A percentile compares a stretch with the other conserved stretches of the same genome.
Evolutionary conservation across 2,329 filamentous ascomycete genomes (phyloP).

Genomic region (Colletotrichum karsti): DNA sequence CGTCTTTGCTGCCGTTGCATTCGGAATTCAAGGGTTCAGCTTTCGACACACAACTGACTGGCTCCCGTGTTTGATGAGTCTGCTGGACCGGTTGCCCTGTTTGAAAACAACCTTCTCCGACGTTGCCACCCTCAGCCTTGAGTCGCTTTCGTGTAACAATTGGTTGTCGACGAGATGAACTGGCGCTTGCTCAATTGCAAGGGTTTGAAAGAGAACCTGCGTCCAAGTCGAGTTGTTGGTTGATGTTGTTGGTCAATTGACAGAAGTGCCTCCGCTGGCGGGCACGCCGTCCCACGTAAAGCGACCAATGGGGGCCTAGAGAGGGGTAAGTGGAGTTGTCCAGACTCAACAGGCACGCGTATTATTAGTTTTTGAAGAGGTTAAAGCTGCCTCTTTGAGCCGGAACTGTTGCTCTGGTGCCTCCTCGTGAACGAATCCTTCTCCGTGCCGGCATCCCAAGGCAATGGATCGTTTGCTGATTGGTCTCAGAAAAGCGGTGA

Average conservation of each 20-base stretch:
- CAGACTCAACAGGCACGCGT: background rate
- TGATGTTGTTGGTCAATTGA: background rate
- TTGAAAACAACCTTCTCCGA: background rate
- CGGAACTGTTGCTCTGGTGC: background rate
- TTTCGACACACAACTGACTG: background rate
- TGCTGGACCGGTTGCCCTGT: background rate
- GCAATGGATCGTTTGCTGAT: conserved; percentile 6
- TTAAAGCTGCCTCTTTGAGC: background rate
- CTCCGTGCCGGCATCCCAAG: background rate
- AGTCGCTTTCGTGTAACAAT: background rate
- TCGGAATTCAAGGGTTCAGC: background rate
- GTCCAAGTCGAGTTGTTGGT: background rate
- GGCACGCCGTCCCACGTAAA: background rate
- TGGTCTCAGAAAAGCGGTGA: conserved; percentile 13
- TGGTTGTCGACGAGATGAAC: background rate
- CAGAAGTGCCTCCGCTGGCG: background rate
- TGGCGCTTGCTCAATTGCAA: background rate
- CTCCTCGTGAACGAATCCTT: background rate
- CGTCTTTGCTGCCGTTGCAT: too few relatives aligned
- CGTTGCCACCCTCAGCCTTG: background rate
- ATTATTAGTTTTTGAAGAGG: background rate
- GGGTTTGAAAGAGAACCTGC: too few relatives aligned
- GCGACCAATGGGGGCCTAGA: background rate
- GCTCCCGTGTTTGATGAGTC: background rate
- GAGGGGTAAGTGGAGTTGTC: conserved; percentile 5